Conservation (phyloP, 2,329 filamentous ascomycete genomes). For the Nothopassalora personata region DNA sequence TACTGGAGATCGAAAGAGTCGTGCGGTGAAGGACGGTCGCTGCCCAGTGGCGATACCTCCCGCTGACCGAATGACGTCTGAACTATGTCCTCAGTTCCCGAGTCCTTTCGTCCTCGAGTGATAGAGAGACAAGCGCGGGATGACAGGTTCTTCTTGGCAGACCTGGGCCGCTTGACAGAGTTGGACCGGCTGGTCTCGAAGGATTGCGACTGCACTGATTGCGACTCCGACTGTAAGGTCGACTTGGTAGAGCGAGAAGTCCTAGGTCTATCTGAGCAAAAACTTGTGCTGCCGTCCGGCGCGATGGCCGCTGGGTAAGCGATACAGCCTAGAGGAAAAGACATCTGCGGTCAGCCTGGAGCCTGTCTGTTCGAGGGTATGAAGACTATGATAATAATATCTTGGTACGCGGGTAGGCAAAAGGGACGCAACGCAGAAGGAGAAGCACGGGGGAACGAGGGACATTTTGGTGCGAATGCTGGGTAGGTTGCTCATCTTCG, state of each 20-base stretch:
- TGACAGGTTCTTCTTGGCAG: conserved; percentile 15
- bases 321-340: conserved; percentile 22
- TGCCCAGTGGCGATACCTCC: conserved; percentile 9
- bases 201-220: conserved; percentile 9
- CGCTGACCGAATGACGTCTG: conserved; percentile 3
- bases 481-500: not conserved
- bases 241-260: conserved; percentile 11
- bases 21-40: conserved; percentile 17
- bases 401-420: conserved; percentile 9
- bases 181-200: conserved; percentile 12
- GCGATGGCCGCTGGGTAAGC: conserved; percentile 19
- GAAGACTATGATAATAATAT: conserved; percentile 16
- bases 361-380: conserved; percentile 16
- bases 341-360: conserved; percentile 24
- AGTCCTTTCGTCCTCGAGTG: conserved; percentile 5
- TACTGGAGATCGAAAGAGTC: conserved; percentile 18
- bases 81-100: not conserved
- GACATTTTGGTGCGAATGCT: not conserved
- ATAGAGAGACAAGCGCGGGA: conserved; percentile 19
- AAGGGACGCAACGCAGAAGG: conserved; percentile 3
- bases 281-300: conserved; percentile 11
- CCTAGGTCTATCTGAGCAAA: conserved; percentile 4
- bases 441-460: not conserved
- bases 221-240: conserved; percentile 9
- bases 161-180: conserved; percentile 11